These are phyloP conservation scores for Mortierella sp. DNA, from an alignment of 371 early-diverging fungal genomes.

Conservation along the genomic window DNA sequence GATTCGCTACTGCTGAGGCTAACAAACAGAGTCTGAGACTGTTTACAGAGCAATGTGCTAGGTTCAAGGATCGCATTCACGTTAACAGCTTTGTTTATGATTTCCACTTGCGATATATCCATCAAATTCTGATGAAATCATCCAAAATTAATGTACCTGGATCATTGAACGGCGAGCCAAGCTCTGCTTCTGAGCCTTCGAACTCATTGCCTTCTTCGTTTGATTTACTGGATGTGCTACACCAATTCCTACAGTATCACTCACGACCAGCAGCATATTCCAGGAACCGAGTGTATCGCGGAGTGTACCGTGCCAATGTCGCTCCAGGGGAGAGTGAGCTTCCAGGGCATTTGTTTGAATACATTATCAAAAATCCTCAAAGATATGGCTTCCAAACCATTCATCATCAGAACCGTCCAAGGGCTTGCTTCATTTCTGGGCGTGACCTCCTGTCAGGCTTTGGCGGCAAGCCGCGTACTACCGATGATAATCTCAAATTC, in stretches of 20 bases:
- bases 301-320: conserved; percentile 64
- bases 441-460: conserved; percentile 34
- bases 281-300: conserved; percentile 70
- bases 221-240: conserved; percentile 73
- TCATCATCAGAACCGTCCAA: conserved; percentile 46
- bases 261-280: conserved; percentile 74
- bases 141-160: conserved; percentile 24
- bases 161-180: conserved; percentile 11
- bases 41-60: conserved; percentile 78
- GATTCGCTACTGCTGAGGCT: conserved; percentile 62
- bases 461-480: conserved; percentile 1
- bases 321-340: conserved; percentile 58
- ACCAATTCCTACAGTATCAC: conserved; percentile 70
- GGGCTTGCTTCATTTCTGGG: conserved; percentile 56
- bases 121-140: conserved; percentile 65
- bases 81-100: conserved; percentile 88
- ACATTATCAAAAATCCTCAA: conserved; percentile 75
- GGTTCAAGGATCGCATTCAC: conserved; percentile 77
- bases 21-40: conserved; percentile 68
- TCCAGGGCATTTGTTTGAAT: conserved; percentile 65
- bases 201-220: conserved; percentile 59
- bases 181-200: conserved; percentile 14
- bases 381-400: conserved; percentile 69
- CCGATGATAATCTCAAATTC: background rate
- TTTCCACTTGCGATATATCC: conserved; percentile 80